Percentiles rank a stretch among this genome's conserved stretches.
Conservation (phyloP, 2,329 filamentous ascomycete genomes). For the Akanthomyces dipterigenus region DNA sequence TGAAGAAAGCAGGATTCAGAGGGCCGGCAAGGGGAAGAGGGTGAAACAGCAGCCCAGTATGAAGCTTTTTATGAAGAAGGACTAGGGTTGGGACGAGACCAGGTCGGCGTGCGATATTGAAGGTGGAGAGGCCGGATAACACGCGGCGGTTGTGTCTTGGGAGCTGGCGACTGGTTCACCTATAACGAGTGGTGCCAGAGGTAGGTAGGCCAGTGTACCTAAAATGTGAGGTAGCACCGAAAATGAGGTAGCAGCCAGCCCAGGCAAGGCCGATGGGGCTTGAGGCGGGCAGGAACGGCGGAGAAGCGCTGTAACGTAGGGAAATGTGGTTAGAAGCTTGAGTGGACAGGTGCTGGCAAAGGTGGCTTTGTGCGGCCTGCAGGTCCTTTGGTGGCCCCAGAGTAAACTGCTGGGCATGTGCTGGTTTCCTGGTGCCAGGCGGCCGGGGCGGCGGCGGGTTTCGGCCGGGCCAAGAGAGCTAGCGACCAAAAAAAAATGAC, state of each 20-base stretch:
- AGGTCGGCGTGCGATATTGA: not conserved
- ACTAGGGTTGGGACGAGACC: not conserved
- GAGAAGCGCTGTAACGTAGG: not conserved
- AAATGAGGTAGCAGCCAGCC: too few relatives aligned
- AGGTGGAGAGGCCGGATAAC: not conserved
- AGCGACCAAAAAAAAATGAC: not conserved
- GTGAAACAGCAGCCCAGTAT: not conserved
- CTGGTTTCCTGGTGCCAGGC: not conserved
- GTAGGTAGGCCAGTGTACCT: not conserved
- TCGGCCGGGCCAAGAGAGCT: not conserved
- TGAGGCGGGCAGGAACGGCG: not conserved
- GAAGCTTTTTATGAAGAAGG: conserved; percentile 2
- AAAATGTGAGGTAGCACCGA: too few relatives aligned
- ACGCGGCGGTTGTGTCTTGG: not conserved
- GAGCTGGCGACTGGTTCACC: not conserved
- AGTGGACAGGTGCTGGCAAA: not conserved
- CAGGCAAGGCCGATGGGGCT: not conserved
- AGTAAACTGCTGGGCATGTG: not conserved
- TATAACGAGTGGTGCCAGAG: not conserved
- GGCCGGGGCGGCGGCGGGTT: not conserved
- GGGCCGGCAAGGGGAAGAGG: not conserved
- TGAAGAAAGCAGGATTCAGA: not conserved
- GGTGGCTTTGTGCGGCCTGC: not conserved
- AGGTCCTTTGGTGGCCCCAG: not conserved
- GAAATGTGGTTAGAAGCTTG: not conserved